Evolutionary conservation across 2,329 filamentous ascomycete genomes (phyloP), one percentile per base, ranked within the genome.

Genomic region (Epichloe sylvatica): DNA sequence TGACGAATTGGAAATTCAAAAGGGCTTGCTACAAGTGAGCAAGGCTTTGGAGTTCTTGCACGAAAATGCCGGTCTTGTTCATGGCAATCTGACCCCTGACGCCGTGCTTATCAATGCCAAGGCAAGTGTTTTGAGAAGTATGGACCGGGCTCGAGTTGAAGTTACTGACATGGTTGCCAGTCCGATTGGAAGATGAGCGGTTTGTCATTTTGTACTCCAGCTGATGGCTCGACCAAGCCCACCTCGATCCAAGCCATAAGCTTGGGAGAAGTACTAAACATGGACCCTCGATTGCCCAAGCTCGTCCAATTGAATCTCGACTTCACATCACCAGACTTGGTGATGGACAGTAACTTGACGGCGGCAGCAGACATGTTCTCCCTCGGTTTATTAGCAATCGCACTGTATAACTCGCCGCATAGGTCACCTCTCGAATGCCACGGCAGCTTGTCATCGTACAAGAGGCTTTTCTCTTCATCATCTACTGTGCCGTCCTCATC

Each of bases 181-280:
- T 94, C 87, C 45, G 92, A 98, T 66, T 98, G 92, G 92, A 98
- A 98, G 65, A 86, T 98, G 53, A 91, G 89, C 58, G 92, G 91
- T n/a, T 76, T 98, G 38, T 80, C 85, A 0, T 98, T 96, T 65
- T 87, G 85, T 62, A 86, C 86, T 43, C 86, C 89, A 13, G 80
- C 86, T 45, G 85, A 89, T 57, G 77, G 79, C 58, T 86, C 85
- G 19, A 82, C 80, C 30, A 82, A 84, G 56, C 74, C 83, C 43
- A 85, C 86, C 3, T 84, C 86, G 4, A 80, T 94, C 45, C 76
- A 83, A 40, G 84, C 87, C 9, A 83, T 97, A 57, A 86, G 81
- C 55, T 75, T 97, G 19, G 83, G 85, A 30, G 89, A 96, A 65
- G 81, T 83, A 15, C 73, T 96, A 19, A 89, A 94, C 64, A 76